Conservation (phyloP, 192 early-diverging fungal species). For the Podila epigama region DNA sequence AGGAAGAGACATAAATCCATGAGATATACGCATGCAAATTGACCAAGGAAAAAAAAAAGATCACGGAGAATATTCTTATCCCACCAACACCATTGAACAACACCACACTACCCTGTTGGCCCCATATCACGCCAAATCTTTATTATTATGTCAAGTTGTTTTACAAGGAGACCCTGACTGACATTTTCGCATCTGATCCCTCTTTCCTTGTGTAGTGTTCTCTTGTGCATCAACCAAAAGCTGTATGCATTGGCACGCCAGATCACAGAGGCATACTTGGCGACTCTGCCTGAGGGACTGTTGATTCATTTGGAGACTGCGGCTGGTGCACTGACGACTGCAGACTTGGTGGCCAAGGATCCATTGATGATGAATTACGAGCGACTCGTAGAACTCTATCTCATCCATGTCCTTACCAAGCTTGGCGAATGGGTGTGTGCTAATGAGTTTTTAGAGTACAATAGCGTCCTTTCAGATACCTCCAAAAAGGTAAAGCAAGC, state of each 20-base stretch:
- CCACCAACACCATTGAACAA: no score
- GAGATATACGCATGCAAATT: no score
- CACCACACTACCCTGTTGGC: no score
- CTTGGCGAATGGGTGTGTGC: constrained; percentile 51
- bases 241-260: constrained; percentile 22
- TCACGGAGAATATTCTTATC: no score
- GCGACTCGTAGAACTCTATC: constrained; percentile 47
- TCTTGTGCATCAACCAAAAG: constrained; percentile 38
- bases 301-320: constrained; percentile 41
- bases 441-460: constrained; percentile 41
- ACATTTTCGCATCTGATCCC: background rate
- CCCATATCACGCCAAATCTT: no score
- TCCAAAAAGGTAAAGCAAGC: constrained; percentile 53
- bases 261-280: constrained; percentile 33
- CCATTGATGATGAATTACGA: constrained; percentile 52
- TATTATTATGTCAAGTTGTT: no score
- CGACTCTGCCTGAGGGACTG: constrained; percentile 25
- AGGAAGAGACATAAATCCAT: no score
- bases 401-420: constrained; percentile 51
- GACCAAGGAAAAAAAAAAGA: no score
- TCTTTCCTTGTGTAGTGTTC: constrained; percentile 2
- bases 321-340: constrained; percentile 14
- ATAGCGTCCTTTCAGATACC: constrained; percentile 31
- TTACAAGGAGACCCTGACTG: no score
- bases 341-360: constrained; percentile 17